Conservation (phyloP, 2,329 filamentous ascomycete genomes). For the Penicillium sp. region DNA sequence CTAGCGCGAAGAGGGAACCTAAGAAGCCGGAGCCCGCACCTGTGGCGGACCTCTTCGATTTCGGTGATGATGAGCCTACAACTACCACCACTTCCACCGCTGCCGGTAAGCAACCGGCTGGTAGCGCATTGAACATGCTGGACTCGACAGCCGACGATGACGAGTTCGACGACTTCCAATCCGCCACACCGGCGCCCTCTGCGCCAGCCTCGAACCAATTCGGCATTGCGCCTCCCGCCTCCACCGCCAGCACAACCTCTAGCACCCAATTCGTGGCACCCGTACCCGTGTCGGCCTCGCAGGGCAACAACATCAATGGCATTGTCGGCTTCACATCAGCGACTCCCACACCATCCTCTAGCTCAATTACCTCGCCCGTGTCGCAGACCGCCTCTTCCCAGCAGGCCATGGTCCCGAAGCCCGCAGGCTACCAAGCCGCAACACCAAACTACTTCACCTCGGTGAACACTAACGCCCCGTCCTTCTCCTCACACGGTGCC, state of each 20-base stretch:
- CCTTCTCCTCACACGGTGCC: conserved; percentile 32
- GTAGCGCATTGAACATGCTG: conserved; percentile 48
- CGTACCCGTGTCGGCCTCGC: conserved; percentile 75
- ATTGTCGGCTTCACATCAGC: conserved; percentile 76
- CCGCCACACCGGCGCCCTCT: conserved; percentile 57
- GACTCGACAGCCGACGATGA: conserved; percentile 60
- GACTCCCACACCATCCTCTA: conserved; percentile 61
- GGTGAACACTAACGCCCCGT: conserved; percentile 47
- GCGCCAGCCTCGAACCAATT: conserved; percentile 35
- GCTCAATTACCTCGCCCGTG: conserved; percentile 51
- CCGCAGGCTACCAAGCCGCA: conserved; percentile 64
- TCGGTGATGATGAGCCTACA: conserved; percentile 67
- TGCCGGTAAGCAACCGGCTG: conserved; percentile 43
- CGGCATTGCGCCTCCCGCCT: conserved; percentile 43
- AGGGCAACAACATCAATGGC: conserved; percentile 73
- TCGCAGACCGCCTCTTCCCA: conserved; percentile 37
- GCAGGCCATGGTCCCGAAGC: conserved; percentile 47
- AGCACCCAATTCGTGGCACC: conserved; percentile 72
- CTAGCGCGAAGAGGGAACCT: conserved; percentile 39
- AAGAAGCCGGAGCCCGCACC: conserved; percentile 65
- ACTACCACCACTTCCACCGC: conserved; percentile 39
- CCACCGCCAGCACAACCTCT: conserved; percentile 45
- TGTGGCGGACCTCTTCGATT: conserved; percentile 85
- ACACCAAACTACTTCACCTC: conserved; percentile 96
- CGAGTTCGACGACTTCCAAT: conserved; percentile 97